These are phyloP conservation scores for Groenewaldozyma sp. DNA, from an alignment of 1,139 yeast genomes.

Conservation along the genomic window DNA sequence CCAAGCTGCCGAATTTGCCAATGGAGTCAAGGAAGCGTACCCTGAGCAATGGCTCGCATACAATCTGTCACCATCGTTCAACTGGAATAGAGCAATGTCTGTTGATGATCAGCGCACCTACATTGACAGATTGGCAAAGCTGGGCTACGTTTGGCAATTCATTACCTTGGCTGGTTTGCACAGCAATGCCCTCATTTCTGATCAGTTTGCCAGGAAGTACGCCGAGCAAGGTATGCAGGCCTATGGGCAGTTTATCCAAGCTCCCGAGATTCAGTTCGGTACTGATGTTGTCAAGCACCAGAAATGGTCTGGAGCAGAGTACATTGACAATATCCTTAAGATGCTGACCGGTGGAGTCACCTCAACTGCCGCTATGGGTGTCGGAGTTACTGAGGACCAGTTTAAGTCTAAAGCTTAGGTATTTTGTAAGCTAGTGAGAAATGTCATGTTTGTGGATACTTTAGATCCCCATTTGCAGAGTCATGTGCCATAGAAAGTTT, in stretches of 20 bases:
- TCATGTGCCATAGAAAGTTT: too few relatives aligned
- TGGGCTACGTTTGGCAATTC: conserved; percentile 97
- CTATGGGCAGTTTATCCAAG: conserved; percentile 80
- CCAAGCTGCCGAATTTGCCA: conserved; percentile 93
- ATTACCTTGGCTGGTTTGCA: conserved; percentile 96
- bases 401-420: conserved; percentile 41
- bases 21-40: conserved; percentile 69
- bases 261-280: conserved; percentile 77
- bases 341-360: conserved; percentile 92
- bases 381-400: conserved; percentile 96
- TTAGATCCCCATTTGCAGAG: too few relatives aligned
- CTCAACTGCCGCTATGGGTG: conserved; percentile 97
- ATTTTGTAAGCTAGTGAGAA: background rate
- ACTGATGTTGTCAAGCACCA: conserved; percentile 97
- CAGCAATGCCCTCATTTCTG: conserved; percentile 89
- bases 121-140: conserved; percentile 74
- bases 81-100: conserved; percentile 95
- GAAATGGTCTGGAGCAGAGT: conserved; percentile 99
- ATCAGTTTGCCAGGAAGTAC: conserved; percentile 73
- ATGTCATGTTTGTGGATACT: too few relatives aligned
- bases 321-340: conserved; percentile 83
- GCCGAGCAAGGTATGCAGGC: conserved; percentile 89
- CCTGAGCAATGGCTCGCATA: conserved; percentile 95
- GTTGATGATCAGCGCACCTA: conserved; percentile 83
- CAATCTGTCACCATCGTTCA: conserved; percentile 93